phyloP scores from a whole-genome alignment of 1,284 basidiomycete species.

The Sparassis latifolia region DNA sequence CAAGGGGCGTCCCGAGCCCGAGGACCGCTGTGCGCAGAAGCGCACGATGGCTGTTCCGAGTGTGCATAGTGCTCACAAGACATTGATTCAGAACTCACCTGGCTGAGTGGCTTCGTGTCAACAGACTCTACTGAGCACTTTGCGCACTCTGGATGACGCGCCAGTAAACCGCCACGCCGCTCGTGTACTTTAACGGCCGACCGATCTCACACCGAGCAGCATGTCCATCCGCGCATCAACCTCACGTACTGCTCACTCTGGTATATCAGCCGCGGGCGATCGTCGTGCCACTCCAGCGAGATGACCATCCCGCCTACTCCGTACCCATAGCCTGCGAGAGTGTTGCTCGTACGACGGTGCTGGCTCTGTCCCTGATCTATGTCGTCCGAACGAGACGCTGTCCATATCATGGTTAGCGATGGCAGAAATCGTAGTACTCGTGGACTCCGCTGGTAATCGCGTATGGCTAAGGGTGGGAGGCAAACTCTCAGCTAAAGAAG shows the following conservation, averaged over 20 bases:
- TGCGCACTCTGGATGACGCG: too few relatives aligned
- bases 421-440: slow-evolving; percentile 17
- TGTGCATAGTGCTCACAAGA: too few relatives aligned
- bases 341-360: slow-evolving; percentile 14
- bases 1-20: too few relatives aligned
- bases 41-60: too few relatives aligned
- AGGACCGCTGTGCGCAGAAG: too few relatives aligned
- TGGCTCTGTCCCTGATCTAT: slow-evolving; percentile 20
- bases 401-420: slow-evolving; percentile 19
- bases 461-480: slow-evolving; percentile 15
- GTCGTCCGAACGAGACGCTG: slow-evolving; percentile 17
- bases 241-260: slow-evolving; percentile 25
- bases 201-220: too few relatives aligned
- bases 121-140: too few relatives aligned
- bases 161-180: too few relatives aligned
- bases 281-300: slow-evolving; percentile 56
- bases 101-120: too few relatives aligned
- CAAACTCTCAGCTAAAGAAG: slow-evolving; percentile 11
- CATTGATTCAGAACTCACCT: too few relatives aligned
- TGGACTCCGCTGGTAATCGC: slow-evolving; percentile 22
- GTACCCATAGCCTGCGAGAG: slow-evolving; percentile 21
- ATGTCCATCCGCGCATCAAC: too few relatives aligned
- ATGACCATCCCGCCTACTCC: slow-evolving; percentile 9
- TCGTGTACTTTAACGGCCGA: too few relatives aligned
- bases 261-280: slow-evolving; percentile 42